Evolutionary conservation across 768 basidiomycete genomes (phyloP).

Genomic region (Boletus rubroflammeus): DNA sequence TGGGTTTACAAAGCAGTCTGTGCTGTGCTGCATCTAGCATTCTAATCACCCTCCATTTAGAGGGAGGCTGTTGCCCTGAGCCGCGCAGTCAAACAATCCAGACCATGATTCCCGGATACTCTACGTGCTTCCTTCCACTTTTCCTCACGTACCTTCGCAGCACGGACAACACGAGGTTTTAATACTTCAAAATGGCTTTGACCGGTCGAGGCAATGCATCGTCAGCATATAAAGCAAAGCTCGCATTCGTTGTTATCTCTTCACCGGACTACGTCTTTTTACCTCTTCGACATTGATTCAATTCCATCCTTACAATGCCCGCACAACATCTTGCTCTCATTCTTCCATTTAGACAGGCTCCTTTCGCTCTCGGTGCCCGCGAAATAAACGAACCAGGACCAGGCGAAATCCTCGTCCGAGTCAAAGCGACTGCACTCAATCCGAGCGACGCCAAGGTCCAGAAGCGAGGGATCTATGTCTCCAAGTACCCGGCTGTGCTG

Average conservation of each 20-base stretch:
- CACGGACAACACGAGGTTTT: conserved; percentile 35
- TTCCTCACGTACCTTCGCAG: conserved; percentile 30
- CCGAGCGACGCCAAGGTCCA: conserved; percentile 55
- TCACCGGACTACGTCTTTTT: conserved; percentile 13
- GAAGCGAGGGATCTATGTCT: conserved; percentile 35
- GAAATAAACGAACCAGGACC: conserved; percentile 43
- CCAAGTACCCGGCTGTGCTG: conserved; percentile 42
- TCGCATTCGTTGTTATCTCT: conserved; percentile 16
- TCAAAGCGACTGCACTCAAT: conserved; percentile 47
- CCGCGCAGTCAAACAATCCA: conserved; percentile 31
- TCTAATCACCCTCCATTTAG: conserved; percentile 30
- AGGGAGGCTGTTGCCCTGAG: conserved; percentile 32
- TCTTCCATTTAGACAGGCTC: conserved; percentile 32
- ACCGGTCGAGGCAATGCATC: conserved; percentile 29
- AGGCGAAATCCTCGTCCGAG: conserved; percentile 46
- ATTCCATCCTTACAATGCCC: conserved; percentile 20
- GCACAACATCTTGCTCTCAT: conserved; percentile 29
- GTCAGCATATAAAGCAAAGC: conserved; percentile 29
- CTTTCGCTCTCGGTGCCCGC: conserved; percentile 33
- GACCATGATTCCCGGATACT: conserved; percentile 30
- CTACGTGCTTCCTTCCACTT: conserved; percentile 21
- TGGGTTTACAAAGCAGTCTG: conserved; percentile 14
- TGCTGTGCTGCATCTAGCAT: conserved; percentile 30
- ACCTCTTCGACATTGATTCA: conserved; percentile 9
- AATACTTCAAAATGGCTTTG: conserved; percentile 24